phyloP scores from a whole-genome alignment of 441 rosid species.

The Adansonia grandidieri region DNA sequence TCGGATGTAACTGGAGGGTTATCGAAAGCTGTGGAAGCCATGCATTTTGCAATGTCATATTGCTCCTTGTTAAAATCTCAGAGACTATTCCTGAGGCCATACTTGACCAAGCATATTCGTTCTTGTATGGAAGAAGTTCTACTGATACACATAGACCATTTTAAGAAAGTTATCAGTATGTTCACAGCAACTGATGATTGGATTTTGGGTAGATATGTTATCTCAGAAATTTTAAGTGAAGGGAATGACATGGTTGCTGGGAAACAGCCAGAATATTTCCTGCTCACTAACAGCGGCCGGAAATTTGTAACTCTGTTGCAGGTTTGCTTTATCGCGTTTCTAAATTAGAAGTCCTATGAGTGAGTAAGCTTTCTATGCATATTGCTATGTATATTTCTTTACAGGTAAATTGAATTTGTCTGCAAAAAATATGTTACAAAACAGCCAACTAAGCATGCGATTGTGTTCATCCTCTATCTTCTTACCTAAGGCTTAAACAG shows the following conservation, averaged over 20 bases:
- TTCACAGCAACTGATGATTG: slow-evolving; percentile 59
- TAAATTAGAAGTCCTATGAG: not conserved
- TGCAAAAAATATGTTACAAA: not conserved
- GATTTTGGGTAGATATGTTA: slow-evolving; percentile 60
- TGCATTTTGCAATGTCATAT: slow-evolving; percentile 53
- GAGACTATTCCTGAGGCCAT: slow-evolving; percentile 42
- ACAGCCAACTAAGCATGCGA: not conserved
- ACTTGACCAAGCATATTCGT: slow-evolving; percentile 48
- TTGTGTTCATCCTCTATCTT: not conserved
- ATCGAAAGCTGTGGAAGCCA: slow-evolving; percentile 50
- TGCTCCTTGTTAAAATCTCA: slow-evolving; percentile 56
- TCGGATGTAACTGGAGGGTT: slow-evolving; percentile 52
- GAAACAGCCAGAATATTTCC: slow-evolving; percentile 51
- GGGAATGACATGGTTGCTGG: slow-evolving; percentile 40
- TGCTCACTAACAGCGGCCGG: slow-evolving; percentile 66
- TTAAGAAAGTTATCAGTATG: slow-evolving; percentile 56
- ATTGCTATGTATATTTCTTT: not conserved
- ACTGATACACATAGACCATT: slow-evolving; percentile 49
- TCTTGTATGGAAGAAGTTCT: slow-evolving; percentile 59
- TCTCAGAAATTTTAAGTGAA: slow-evolving; percentile 50
- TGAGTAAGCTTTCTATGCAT: slow-evolving; percentile 3
- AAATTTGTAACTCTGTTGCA: slow-evolving; percentile 60
- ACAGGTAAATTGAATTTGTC: not conserved
- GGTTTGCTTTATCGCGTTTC: slow-evolving; percentile 40
- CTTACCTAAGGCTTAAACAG: slow-evolving; percentile 11